Evolutionary conservation across 495 filamentous ascomycete species (phyloP).

Genomic region (Neurospora tetraspora): DNA sequence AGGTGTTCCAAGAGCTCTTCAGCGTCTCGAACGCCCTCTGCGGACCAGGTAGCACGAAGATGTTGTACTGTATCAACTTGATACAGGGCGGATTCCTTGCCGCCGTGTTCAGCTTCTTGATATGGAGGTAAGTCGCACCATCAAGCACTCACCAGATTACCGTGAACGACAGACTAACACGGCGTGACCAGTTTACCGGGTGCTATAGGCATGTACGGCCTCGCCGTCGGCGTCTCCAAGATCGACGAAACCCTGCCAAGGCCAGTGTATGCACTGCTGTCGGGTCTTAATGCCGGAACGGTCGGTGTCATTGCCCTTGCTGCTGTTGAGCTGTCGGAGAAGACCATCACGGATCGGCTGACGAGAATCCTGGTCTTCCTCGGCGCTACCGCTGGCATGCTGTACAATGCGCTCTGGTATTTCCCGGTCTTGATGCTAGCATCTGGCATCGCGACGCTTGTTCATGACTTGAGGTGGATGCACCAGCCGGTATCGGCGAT

Average conservation of each 20-base stretch:
- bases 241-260: slow-evolving; percentile 51
- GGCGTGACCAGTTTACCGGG: slow-evolving; percentile 49
- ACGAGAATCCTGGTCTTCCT: slow-evolving; percentile 61
- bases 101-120: slow-evolving; percentile 53
- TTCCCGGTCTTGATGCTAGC: slow-evolving; percentile 62
- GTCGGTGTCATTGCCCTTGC: slow-evolving; percentile 76
- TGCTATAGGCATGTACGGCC: slow-evolving; percentile 64
- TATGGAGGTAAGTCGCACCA: slow-evolving; percentile 51
- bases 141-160: neutral
- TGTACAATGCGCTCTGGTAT: slow-evolving; percentile 76
- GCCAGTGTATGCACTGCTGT: slow-evolving; percentile 64
- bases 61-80: slow-evolving; percentile 64
- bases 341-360: slow-evolving; percentile 64
- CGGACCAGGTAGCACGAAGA: slow-evolving; percentile 71
- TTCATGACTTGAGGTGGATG: slow-evolving; percentile 52
- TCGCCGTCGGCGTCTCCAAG: slow-evolving; percentile 56
- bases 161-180: neutral
- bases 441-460: slow-evolving; percentile 43
- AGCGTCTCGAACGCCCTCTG: slow-evolving; percentile 67
- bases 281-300: slow-evolving; percentile 67
- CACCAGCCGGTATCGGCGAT: slow-evolving; percentile 17
- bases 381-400: slow-evolving; percentile 57
- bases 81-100: slow-evolving; percentile 54
- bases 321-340: slow-evolving; percentile 61
- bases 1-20: slow-evolving; percentile 76